Evolutionary conservation across 169 alveolate species (phyloP).

Genomic region (Cryptosporidium meleagridis): DNA sequence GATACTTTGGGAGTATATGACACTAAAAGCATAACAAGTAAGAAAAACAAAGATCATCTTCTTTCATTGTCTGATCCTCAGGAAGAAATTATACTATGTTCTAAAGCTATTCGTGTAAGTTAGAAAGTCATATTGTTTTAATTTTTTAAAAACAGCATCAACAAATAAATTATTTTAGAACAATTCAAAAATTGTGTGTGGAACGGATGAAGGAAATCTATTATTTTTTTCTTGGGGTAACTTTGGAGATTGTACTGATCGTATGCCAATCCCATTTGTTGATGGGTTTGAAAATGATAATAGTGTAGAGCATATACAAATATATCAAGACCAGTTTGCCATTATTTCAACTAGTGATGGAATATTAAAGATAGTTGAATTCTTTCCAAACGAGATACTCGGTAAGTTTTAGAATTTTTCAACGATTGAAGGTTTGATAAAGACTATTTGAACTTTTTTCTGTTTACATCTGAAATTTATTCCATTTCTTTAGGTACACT

Average conservation of each 20-base stretch:
- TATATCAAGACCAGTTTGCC: slow-evolving; percentile 57
- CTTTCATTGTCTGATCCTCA: slow-evolving; percentile 63
- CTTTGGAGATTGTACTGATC: slow-evolving; percentile 74
- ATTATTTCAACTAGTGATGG: slow-evolving; percentile 71
- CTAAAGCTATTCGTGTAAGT: slow-evolving; percentile 52
- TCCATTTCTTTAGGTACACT: slow-evolving; percentile 33
- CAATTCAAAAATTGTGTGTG: slow-evolving; percentile 65
- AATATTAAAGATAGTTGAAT: slow-evolving; percentile 48
- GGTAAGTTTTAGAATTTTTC: slow-evolving; percentile 17
- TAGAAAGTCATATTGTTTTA: background rate
- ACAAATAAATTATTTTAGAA: slow-evolving; percentile 14
- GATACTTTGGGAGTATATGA: slow-evolving; percentile 65
- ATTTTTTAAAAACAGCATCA: background rate
- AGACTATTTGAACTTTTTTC: background rate
- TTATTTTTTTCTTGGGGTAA: slow-evolving; percentile 70
- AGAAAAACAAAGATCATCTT: slow-evolving; percentile 59
- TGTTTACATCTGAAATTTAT: background rate
- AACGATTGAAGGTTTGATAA: background rate
- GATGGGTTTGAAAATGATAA: slow-evolving; percentile 72
- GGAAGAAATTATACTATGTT: slow-evolving; percentile 65
- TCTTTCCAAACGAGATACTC: slow-evolving; percentile 62
- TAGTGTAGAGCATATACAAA: slow-evolving; percentile 54
- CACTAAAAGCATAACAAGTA: slow-evolving; percentile 17
- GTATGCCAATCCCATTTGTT: slow-evolving; percentile 53
- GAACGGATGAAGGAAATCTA: slow-evolving; percentile 71